Percentiles rank a stretch among this genome's conserved stretches.
Evolutionary conservation across 2,329 filamentous ascomycete species (phyloP).

Genomic region (Alternaria conjuncta): DNA sequence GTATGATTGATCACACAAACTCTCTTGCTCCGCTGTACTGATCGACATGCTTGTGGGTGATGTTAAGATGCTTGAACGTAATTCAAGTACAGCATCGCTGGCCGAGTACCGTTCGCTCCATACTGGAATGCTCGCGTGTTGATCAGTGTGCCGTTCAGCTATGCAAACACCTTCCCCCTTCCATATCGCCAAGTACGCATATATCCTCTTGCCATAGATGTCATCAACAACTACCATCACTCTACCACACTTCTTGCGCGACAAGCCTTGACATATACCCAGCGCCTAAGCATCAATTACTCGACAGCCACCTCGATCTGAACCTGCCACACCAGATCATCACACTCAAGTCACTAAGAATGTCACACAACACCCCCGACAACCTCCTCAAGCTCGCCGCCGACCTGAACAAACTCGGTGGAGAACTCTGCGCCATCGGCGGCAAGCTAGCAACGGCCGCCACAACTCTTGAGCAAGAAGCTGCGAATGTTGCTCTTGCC

Average conservation of each 20-base stretch:
- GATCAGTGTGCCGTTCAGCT: background rate
- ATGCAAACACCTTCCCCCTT: background rate
- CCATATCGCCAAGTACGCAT: background rate
- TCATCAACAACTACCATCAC: background rate
- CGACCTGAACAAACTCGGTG: conserved; percentile 22
- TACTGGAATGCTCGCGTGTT: background rate
- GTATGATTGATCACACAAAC: background rate
- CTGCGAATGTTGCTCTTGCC: conserved; percentile 30
- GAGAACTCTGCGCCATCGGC: conserved; percentile 19
- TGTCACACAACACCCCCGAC: conserved; percentile 25
- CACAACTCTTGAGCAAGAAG: conserved; percentile 27
- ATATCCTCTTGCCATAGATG: background rate
- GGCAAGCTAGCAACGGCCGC: conserved; percentile 24
- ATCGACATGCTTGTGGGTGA: background rate
- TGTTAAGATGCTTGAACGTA: background rate
- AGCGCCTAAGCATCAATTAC: background rate
- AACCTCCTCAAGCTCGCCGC: conserved; percentile 30
- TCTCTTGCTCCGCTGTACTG: background rate
- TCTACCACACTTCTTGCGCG: background rate
- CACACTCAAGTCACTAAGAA: background rate
- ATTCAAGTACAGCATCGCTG: background rate
- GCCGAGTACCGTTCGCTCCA: background rate
- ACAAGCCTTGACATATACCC: background rate
- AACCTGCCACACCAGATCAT: background rate
- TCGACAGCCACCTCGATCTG: background rate